Base-by-base conservation (phyloP, 2,329 filamentous ascomycete species). In the Phoma sp. region DNA sequence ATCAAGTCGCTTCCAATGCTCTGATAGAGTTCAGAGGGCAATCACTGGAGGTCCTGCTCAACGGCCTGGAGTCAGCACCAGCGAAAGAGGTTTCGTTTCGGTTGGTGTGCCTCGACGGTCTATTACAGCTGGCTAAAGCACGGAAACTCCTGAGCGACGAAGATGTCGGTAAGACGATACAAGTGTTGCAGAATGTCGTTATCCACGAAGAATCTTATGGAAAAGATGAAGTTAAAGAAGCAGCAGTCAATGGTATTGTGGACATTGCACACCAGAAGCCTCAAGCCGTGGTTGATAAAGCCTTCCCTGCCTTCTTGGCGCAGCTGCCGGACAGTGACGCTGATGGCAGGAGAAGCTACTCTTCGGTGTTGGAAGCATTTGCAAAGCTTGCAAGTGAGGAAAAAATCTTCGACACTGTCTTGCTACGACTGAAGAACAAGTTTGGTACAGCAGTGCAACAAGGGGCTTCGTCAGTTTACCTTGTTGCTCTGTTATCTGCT, bases 281-380 rank as follows among this genome's bases (percentile, higher is more conserved):
- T 15, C 80, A 82, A 39, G 73, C 87, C 10, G 84, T 89, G 23
- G 83, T 87, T 63, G 82, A 87, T 39, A 85, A 86, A 51, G 85
- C 86, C 0, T 85, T 89, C 62, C 87, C 87, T 21, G 83, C 84
- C 5, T 87, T 89, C 66, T 81, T 89, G 71, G 85, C 86, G 3
- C 82, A 83, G 32, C 73, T 90, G 3, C 87, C 87, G 1, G 86
- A 87, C 55, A 76, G 74, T 2, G 82, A 83, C 51, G 72, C 76
- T n/a, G 78, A 80, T 15, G 74, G 74, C 3, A 72, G 77, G 9
- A 65, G 64, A 6, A 69, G 72, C 5, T 87, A 87, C 62, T 64
- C 81, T n/a, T 74, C 80, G 5, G 83, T 85, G 0, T 74, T 90
- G 20, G 86, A 88, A 63, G 85, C 80, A 0, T 81, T 90, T 53